These are phyloP conservation scores for Fusarium coicis DNA, from an alignment of 2,329 filamentous ascomycete species.

Conservation along the genomic window DNA sequence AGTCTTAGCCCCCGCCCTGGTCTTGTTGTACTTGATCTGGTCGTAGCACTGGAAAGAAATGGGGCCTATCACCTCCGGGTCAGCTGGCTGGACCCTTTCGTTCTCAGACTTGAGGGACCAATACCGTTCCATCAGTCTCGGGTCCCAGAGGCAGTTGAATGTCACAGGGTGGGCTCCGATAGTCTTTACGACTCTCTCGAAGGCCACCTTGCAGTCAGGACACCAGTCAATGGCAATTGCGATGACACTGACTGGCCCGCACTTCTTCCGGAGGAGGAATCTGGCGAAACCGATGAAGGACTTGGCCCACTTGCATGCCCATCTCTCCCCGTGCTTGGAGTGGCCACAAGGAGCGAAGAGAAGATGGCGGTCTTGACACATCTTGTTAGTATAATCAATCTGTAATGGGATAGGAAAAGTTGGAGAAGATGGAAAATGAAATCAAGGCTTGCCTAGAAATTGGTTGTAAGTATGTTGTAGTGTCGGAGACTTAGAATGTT, in stretches of 20 bases:
- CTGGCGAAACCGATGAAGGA: neutral
- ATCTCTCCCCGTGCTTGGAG: neutral
- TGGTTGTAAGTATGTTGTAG: neutral
- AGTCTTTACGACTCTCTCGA: neutral
- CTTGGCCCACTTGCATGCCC: neutral
- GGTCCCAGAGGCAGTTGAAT: conserved; percentile 4
- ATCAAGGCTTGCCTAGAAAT: neutral
- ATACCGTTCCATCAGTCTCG: conserved; percentile 3
- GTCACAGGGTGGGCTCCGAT: neutral
- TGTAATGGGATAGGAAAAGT: neutral
- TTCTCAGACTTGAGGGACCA: conserved; percentile 10
- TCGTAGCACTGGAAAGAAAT: neutral
- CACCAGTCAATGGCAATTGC: conserved; percentile 11
- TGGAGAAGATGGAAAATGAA: neutral
- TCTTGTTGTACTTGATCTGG: neutral
- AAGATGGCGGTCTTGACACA: neutral
- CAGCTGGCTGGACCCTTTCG: neutral
- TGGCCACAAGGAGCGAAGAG: conserved; percentile 20
- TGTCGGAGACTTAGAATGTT: neutral
- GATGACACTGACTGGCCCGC: neutral
- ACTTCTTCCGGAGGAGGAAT: neutral
- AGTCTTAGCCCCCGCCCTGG: no score
- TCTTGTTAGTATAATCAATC: neutral
- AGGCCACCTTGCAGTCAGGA: neutral
- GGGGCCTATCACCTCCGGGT: neutral